Conservation (phyloP, 148 eudicot genomes). For the Fagopyrum esculentum region DNA sequence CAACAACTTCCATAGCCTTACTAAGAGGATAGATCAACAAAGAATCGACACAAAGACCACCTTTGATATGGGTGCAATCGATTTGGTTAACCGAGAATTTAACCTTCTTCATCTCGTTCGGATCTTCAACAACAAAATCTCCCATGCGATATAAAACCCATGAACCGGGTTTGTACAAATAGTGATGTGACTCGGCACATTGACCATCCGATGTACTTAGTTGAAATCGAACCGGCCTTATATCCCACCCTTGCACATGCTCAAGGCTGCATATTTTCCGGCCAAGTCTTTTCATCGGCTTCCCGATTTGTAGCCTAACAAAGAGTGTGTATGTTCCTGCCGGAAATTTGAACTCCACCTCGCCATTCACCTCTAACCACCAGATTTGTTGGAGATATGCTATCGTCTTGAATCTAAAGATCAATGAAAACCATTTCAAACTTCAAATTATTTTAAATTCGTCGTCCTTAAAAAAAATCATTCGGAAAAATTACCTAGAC, state of each 20-base stretch:
- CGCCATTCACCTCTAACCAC: slow-evolving; percentile 90
- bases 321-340: slow-evolving; percentile 59
- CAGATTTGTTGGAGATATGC: slow-evolving; percentile 88
- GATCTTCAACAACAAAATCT: slow-evolving; percentile 47
- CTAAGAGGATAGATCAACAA: slow-evolving; percentile 54
- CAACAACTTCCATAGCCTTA: slow-evolving; percentile 22
- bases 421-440: background rate
- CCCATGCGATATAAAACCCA: slow-evolving; percentile 66
- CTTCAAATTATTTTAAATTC: no score
- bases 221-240: slow-evolving; percentile 55
- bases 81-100: slow-evolving; percentile 69
- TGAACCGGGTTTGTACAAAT: slow-evolving; percentile 47
- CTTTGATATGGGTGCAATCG: slow-evolving; percentile 86
- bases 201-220: slow-evolving; percentile 64
- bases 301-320: slow-evolving; percentile 68
- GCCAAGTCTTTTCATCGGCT: slow-evolving; percentile 40
- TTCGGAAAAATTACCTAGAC: slow-evolving; percentile 51
- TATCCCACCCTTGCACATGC: slow-evolving; percentile 73
- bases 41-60: slow-evolving; percentile 74
- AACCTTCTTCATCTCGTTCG: slow-evolving; percentile 37
- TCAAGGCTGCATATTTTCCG: slow-evolving; percentile 42
- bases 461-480: background rate
- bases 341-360: slow-evolving; percentile 68
- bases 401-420: slow-evolving; percentile 44
- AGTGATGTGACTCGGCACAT: slow-evolving; percentile 30